These are phyloP conservation scores for Tolypocladium capitatum DNA, from an alignment of 2,329 filamentous ascomycete species.

Conservation along the genomic window DNA sequence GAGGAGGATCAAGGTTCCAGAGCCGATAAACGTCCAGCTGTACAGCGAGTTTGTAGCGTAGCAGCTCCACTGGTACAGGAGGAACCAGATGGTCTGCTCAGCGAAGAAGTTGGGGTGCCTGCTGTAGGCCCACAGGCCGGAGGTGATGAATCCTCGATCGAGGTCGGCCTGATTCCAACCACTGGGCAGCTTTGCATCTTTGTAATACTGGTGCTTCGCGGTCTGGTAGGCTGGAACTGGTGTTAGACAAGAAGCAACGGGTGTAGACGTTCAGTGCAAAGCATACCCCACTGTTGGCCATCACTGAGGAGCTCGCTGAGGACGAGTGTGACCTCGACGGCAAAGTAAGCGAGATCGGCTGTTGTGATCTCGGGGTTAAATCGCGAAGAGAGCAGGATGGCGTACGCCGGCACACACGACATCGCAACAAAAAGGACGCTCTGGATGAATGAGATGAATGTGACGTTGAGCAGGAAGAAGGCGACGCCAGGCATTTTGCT, in stretches of 20 bases:
- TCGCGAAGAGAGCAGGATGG: conserved; percentile 60
- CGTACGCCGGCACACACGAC: conserved; percentile 64
- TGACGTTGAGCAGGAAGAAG: conserved; percentile 76
- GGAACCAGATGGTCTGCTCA: conserved; percentile 83
- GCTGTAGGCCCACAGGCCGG: conserved; percentile 75
- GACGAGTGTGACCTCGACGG: conserved; percentile 35
- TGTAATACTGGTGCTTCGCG: conserved; percentile 65
- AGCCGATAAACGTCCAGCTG: conserved; percentile 68
- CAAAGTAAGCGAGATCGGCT: conserved; percentile 35
- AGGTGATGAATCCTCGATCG: conserved; percentile 77
- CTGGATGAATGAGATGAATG: conserved; percentile 81
- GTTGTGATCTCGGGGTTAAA: conserved; percentile 37
- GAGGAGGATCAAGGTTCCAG: conserved; percentile 56
- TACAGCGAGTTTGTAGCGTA: conserved; percentile 55
- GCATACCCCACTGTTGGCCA: conserved; percentile 74
- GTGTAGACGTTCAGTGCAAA: neutral
- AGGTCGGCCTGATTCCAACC: conserved; percentile 60
- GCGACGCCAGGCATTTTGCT: conserved; percentile 45
- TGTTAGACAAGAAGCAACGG: neutral
- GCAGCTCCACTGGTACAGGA: conserved; percentile 79
- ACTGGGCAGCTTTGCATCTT: conserved; percentile 55
- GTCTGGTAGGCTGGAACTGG: conserved; percentile 52
- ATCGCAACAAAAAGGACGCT: conserved; percentile 69
- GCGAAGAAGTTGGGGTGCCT: conserved; percentile 91
- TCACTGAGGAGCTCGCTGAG: conserved; percentile 70